Conservation (phyloP, 257 asterid species). For the Orobanche coerulescens region DNA sequence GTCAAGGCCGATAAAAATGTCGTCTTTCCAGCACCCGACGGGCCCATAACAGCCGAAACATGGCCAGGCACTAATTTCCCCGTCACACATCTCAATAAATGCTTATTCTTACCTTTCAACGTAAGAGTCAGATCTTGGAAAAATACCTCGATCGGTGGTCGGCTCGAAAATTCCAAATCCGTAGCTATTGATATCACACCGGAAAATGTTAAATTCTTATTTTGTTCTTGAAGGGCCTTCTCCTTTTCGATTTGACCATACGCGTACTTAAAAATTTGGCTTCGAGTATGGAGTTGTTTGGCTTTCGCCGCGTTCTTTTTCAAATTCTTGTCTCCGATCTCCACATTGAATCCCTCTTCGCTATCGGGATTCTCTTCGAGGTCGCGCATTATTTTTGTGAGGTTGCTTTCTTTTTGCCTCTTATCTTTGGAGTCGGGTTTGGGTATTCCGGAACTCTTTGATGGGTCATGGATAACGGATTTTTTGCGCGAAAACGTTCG, state of each 20-base stretch:
- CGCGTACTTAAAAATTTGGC: constrained; percentile 94
- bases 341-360: constrained; percentile 75
- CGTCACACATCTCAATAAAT: constrained; percentile 74
- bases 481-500: constrained; percentile 79
- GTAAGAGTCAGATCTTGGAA: constrained; percentile 88
- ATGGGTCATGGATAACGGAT: constrained; percentile 36
- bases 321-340: constrained; percentile 81
- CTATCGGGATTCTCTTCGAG: constrained; percentile 76
- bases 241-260: constrained; percentile 92
- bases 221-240: constrained; percentile 82
- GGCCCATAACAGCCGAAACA: constrained; percentile 98
- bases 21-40: constrained; percentile 98
- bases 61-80: constrained; percentile 86
- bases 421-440: constrained; percentile 70
- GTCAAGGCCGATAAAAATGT: constrained; percentile 93
- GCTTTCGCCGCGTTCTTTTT: constrained; percentile 53
- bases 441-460: constrained; percentile 41
- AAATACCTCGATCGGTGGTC: constrained; percentile 79
- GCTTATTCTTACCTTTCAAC: constrained; percentile 74
- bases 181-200: constrained; percentile 80
- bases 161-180: constrained; percentile 49
- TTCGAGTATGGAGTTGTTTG: constrained; percentile 77
- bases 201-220: constrained; percentile 73
- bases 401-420: constrained; percentile 50
- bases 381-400: constrained; percentile 85